Conservation (phyloP, 1,139 yeast species). For the Saccharomyces pastorianus region DNA sequence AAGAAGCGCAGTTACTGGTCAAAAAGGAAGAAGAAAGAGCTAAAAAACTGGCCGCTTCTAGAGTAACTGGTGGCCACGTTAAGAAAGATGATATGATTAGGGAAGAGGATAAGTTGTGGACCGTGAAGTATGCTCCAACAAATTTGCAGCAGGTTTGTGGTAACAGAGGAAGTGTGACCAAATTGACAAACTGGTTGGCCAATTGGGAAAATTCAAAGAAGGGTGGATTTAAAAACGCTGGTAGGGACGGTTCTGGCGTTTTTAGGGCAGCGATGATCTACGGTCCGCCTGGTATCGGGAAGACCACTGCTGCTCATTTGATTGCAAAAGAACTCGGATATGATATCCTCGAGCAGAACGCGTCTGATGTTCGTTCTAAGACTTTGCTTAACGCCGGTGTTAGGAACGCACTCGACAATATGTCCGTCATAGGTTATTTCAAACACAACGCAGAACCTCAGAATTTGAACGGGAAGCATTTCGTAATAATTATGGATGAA, state of each 20-base stretch:
- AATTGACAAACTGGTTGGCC: conserved; percentile 64
- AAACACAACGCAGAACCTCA: conserved; percentile 33
- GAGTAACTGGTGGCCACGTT: conserved; percentile 19
- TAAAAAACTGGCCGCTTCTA: conserved; percentile 19
- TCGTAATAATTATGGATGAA: conserved; percentile 93
- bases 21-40: conserved; percentile 23
- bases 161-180: conserved; percentile 66
- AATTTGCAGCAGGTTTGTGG: conserved; percentile 77
- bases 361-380: conserved; percentile 86
- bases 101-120: conserved; percentile 67
- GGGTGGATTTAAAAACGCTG: conserved; percentile 48
- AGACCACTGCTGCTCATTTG: conserved; percentile 72
- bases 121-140: conserved; percentile 85
- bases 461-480: conserved; percentile 38
- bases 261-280: conserved; percentile 78
- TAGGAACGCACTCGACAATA: conserved; percentile 66
- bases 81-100: conserved; percentile 18
- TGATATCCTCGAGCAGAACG: conserved; percentile 69
- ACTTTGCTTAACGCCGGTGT: conserved; percentile 59
- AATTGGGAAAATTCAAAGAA: conserved; percentile 61
- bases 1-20: conserved; percentile 44
- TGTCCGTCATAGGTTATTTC: conserved; percentile 77
- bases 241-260: conserved; percentile 52
- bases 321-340: conserved; percentile 61
- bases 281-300: conserved; percentile 83